Percentiles rank a stretch among this genome's conserved stretches.
phyloP scores from a whole-genome alignment of 345 rosid genomes.

The Garcia nutans region DNA sequence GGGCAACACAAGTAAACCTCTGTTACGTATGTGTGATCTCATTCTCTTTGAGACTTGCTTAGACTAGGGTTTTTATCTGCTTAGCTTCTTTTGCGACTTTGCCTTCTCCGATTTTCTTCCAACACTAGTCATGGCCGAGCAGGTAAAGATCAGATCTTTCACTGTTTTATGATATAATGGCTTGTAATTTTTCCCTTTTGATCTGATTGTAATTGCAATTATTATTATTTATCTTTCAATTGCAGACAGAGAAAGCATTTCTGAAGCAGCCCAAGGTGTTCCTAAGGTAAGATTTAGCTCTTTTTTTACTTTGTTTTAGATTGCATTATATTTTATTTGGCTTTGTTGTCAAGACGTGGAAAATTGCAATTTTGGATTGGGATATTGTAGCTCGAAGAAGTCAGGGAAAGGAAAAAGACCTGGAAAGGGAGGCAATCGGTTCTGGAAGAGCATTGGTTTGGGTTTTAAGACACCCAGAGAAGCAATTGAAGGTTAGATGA shows the following conservation, averaged over 20 bases:
- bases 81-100: neutral
- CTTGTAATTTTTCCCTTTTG: neutral
- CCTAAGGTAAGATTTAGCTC: slow-evolving; percentile 39
- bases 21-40: neutral
- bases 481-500: slow-evolving; percentile 62
- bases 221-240: neutral
- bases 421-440: slow-evolving; percentile 88
- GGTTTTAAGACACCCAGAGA: slow-evolving; percentile 92
- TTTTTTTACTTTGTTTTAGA: neutral
- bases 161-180: neutral
- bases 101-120: neutral
- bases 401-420: slow-evolving; percentile 84
- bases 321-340: neutral
- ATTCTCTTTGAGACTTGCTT: neutral
- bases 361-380: neutral
- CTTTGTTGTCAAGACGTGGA: neutral
- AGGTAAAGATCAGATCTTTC: slow-evolving; percentile 5
- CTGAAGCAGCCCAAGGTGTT: slow-evolving; percentile 86
- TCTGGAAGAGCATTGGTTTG: slow-evolving; percentile 76
- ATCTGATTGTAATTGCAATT: neutral
- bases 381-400: slow-evolving; percentile 58
- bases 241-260: slow-evolving; percentile 80
- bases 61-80: neutral
- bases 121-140: slow-evolving; percentile 27
- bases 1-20: neutral